Base-by-base conservation (phyloP, 495 filamentous ascomycete genomes). In the Hypoxylon lienhwacheense region DNA sequence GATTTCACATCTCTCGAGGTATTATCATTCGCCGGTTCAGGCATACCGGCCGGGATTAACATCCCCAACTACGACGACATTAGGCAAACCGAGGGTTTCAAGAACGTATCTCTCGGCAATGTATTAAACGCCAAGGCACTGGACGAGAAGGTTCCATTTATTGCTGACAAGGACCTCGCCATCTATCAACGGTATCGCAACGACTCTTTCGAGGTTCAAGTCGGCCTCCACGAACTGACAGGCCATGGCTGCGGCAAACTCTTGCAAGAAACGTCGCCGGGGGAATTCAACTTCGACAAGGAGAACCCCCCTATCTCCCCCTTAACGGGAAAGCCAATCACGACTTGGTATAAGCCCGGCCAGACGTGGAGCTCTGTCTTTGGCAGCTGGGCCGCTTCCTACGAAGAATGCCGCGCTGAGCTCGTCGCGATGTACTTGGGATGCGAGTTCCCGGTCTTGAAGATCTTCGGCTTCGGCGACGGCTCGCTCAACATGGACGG, bases 181-280 rank as follows among this genome's bases (percentile, higher is more conserved):
- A 64, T 95, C n/a, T 97, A 85, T 64, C 81, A 87, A 46, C 80
- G 82, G 47, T 89, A 87, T 68, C 86, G 87, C 5, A 90, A 96
- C 63, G 77, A 82, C 1, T 85, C 93, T 1, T 97, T 97, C 62
- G 92, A 97, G 66, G 89, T 97, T 5, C 90, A 96, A 70, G 91
- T 97, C 12, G 92, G 90, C 8, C 83, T 97, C 17, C 93, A 98
- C 71, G 93, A 98, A 65, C 84, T 97, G 22, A 88, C 96, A 5
- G 93, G 92, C 0, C 93, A 98, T 60, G 93, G 93, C 6, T 96
- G 92, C 24, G 92, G 93, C 16, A 98, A 98, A 70, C 80, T 97
- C 1, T 79, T 98, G 2, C 91, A 96, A 69, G 92, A 97, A 66
- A 95, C 87, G 1, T 75, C 84, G 0, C 80, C 84, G 0, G 90